Base-by-base conservation (phyloP, 352 stramenopile genomes). In the Phytophthora citricola region DNA sequence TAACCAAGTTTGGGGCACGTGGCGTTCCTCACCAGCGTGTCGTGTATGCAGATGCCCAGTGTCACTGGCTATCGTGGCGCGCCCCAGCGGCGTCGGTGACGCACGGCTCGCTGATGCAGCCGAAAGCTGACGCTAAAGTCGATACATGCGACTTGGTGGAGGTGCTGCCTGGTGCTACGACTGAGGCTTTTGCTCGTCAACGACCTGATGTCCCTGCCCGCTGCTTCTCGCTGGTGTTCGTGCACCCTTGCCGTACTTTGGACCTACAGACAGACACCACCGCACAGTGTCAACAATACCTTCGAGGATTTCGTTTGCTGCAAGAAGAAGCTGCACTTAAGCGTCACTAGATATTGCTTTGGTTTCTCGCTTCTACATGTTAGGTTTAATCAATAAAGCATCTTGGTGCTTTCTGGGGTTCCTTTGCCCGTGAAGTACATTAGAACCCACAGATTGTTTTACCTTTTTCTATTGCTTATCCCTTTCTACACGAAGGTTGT, bases 151-250 rank as follows among this genome's bases (percentile, higher is more conserved):
- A 89, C 46, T 57, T 89, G 26, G 78, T 87, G 3, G 73, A 80
- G 36, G 76, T 91, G 32, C 41, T 92, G 17, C 34, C 63, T 3
- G 79, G 81, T 3, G 71, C 76, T 15, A 79, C 56, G 6, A 90
- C 76, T 9, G 79, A 90, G 20, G 73, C 61, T 2, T 89, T 91
- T 43, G 53, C 72, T 43, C 71, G 70, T 20, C 69, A 81, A 27
- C 69, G 50, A 31, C 71, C 69, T 34, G 72, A 84, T 27, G 52
- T 55, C 31, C 64, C 66, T n/a, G 32, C 53, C 4, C 69, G 75
- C 20, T 93, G 83, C 59, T 71, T 92, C 61, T 92, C 83, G 51
- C 81, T 93, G 15, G 81, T 92, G 43, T 87, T 89, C 32, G 77
- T 87, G 27, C 76, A 87, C 43, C 85, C 85, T 39, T 91, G 79